Evolutionary conservation across 139 green algal genomes (phyloP), one percentile per base, ranked within the genome.

Genomic region (Coelastrella sp.): DNA sequence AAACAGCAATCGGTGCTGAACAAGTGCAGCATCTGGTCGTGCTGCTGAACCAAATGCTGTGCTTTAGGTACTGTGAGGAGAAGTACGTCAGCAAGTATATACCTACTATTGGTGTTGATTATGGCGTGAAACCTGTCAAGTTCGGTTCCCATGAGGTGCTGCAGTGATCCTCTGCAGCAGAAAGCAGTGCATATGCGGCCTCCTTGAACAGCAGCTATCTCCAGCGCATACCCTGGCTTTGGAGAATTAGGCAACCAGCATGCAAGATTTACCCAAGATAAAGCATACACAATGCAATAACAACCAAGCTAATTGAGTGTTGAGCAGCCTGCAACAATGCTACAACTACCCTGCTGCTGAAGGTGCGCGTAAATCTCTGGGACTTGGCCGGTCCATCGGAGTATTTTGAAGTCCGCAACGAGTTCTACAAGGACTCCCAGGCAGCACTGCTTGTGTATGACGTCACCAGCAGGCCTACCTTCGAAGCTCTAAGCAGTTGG

Each of bases 41-140:
- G n/a, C n/a, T n/a, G n/a, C n/a, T n/a, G n/a, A n/a, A n/a, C n/a
- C n/a, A n/a, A n/a, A n/a, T n/a, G n/a, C n/a, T 11, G 48, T 57
- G 13, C 13, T 57, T 45, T 89, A 95, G 91, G 41, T 95, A 93
- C 74, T 95, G 92, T 69, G 91, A 95, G 41, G 91, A 93, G 25
- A 94, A 94, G 73, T 95, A 94, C 50, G 72, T 94, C 1, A 87
- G 86, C 6, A 94, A 92, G 74, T 94, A 94, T 85, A 91, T 94
- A 9, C 89, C 91, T 8, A 95, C 92, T 5, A 94, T 95, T 51
- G 92, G 92, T 1, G 90, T 95, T 1, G 92, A 95, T 79, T 95
- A 94, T 48, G 92, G 92, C 2, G 91, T 94, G 4, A 95, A 95
- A 84, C 84, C 89, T 0, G 71, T 92, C n/a, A 88, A 89, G 48